Evolutionary conservation across 768 basidiomycete species (phyloP).

Genomic region (Sutorius australiensis): DNA sequence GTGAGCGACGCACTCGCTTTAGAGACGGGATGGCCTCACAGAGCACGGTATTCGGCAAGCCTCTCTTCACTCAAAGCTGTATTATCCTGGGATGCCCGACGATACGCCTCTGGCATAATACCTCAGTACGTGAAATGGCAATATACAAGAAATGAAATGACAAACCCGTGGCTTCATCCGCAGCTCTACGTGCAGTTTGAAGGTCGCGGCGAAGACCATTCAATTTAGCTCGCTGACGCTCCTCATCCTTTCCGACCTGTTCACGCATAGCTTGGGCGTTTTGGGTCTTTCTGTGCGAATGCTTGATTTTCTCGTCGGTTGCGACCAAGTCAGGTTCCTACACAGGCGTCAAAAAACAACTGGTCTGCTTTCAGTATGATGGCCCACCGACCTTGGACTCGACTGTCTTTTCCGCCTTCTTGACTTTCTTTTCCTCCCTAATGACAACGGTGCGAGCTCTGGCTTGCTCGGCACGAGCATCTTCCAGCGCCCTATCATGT

Average conservation of each 20-base stretch:
- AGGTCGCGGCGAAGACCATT: slow-evolving; percentile 62
- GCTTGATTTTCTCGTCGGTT: slow-evolving; percentile 83
- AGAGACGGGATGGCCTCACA: slow-evolving; percentile 12
- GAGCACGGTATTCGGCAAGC: slow-evolving; percentile 69
- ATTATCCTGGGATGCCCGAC: slow-evolving; percentile 68
- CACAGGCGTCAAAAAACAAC: neutral
- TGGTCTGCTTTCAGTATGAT: neutral
- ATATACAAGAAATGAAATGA: neutral
- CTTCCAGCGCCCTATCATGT: slow-evolving; percentile 69
- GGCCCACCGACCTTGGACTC: slow-evolving; percentile 65
- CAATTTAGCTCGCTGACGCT: slow-evolving; percentile 50
- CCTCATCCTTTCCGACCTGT: slow-evolving; percentile 59
- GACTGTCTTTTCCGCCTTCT: slow-evolving; percentile 84
- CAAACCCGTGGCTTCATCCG: slow-evolving; percentile 77
- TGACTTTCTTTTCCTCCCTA: slow-evolving; percentile 83
- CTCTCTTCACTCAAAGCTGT: slow-evolving; percentile 78
- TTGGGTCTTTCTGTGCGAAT: slow-evolving; percentile 72
- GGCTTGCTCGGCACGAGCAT: slow-evolving; percentile 76
- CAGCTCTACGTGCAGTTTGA: slow-evolving; percentile 57
- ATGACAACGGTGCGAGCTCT: slow-evolving; percentile 68
- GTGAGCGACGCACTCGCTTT: slow-evolving; percentile 2
- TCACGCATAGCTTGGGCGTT: slow-evolving; percentile 64
- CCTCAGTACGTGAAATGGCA: neutral
- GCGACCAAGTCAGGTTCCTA: slow-evolving; percentile 84
- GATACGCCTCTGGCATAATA: slow-evolving; percentile 59